Evolutionary conservation across 768 basidiomycete species (phyloP), one percentile per base, ranked within the genome.

Genomic region (Coprinopsis marcescibilis): DNA sequence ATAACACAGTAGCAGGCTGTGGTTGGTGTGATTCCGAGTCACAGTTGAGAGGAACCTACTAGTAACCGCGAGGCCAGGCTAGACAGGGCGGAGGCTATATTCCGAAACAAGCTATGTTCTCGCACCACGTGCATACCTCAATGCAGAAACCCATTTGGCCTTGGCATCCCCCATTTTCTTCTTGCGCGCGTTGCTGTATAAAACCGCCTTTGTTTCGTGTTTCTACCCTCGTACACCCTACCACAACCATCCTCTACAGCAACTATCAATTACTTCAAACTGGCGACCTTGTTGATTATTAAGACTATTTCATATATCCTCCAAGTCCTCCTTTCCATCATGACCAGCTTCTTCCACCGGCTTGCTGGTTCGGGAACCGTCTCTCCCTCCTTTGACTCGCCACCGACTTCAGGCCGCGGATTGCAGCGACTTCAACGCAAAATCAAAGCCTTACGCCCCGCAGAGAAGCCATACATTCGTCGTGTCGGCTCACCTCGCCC

Each of bases 401-500:
- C n/a, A 17, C 41, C 12, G 13, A 5, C 41, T 6, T 17, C 19
- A 13, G 26, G 26, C 27, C 41, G 41, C 6, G 26, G 21, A 5
- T 17, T 43, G n/a, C 26, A 44, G 15, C 26, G 48, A 20, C n/a
- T 49, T 19, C 41, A 49, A 30, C 41, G 30, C 23, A 49, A 49
- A 26, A 37, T 43, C 48, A 49, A 49, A 25, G 33, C 48, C 6
- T 26, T 49, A 7, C 33, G 17, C 21, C 32, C 41, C 6, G 11
- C 26, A 3, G 36, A 36, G 5, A 20, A 6, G 4, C 30, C 48
- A 10, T 5, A 24, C 19, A 34, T 43, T 19, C 38, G 36, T 23
- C 48, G 36, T 26, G 20, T 41, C 15, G 42, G 21, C 11, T 49
- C 42, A 39, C 57, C 67, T 2, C 78, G 82, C 1, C 86, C 86